phyloP scores from a whole-genome alignment of 306 rosid species.

The Comarum palustre region DNA sequence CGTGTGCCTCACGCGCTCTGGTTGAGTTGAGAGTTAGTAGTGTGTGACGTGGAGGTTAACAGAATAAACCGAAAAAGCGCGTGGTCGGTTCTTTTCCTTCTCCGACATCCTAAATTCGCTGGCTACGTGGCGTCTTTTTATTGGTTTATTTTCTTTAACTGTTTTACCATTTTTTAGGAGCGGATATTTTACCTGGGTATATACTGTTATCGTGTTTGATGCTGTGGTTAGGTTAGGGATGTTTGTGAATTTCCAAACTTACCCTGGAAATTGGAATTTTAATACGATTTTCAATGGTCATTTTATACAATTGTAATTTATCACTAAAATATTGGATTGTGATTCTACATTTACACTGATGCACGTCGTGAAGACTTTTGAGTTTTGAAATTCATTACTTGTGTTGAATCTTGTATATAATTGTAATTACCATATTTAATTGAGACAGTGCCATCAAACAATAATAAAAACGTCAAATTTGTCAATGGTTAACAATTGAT shows the following conservation, averaged over 20 bases:
- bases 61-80: not conserved
- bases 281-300: not conserved
- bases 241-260: not conserved
- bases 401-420: not conserved
- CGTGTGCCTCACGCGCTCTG: not conserved
- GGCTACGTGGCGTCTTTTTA: conserved; percentile 9
- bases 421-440: not conserved
- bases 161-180: not conserved
- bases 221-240: not conserved
- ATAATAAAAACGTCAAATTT: not conserved
- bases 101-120: not conserved
- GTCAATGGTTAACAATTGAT: not conserved
- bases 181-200: not conserved
- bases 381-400: not conserved
- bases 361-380: conserved; percentile 11
- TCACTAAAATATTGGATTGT: not conserved
- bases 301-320: not conserved
- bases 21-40: not conserved
- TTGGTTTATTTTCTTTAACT: not conserved
- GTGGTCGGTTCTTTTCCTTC: not conserved
- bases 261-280: not conserved
- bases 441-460: not conserved
- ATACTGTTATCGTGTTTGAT: not conserved
- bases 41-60: not conserved
- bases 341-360: not conserved